These are phyloP conservation scores for Ustilago vetiveriae DNA, from an alignment of 1,284 basidiomycete species.

Conservation along the genomic window DNA sequence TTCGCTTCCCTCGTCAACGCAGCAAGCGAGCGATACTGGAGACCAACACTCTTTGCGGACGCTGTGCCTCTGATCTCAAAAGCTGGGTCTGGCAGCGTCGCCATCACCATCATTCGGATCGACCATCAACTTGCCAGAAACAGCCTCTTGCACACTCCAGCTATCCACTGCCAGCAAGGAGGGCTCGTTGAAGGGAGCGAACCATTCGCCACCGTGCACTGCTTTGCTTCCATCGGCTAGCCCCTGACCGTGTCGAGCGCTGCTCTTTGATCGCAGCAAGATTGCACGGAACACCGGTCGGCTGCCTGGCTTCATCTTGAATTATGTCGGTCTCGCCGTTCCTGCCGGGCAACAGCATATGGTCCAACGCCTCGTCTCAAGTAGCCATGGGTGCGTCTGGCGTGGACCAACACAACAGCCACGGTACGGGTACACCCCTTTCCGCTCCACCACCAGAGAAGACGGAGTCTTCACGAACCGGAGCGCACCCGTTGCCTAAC, in stretches of 20 bases:
- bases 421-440: slow-evolving; percentile 3
- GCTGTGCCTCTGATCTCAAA: too few relatives aligned
- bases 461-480: slow-evolving; percentile 15
- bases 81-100: too few relatives aligned
- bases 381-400: slow-evolving; percentile 4
- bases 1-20: background rate
- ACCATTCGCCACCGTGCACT: too few relatives aligned
- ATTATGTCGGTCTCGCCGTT: slow-evolving; percentile 46
- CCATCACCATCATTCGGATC: too few relatives aligned
- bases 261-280: too few relatives aligned
- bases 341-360: slow-evolving; percentile 44
- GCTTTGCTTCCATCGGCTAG: too few relatives aligned
- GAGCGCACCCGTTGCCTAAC: slow-evolving; percentile 40
- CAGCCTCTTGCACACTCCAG: too few relatives aligned
- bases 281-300: background rate
- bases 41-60: background rate
- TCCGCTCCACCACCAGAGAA: slow-evolving; percentile 1
- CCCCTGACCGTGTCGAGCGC: too few relatives aligned
- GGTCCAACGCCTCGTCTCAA: slow-evolving; percentile 27
- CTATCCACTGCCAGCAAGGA: too few relatives aligned
- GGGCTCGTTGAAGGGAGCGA: too few relatives aligned
- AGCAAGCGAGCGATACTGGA: background rate
- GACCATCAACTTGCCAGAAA: too few relatives aligned
- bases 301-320: background rate
- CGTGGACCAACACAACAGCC: background rate